A percentile compares a stretch with the other conserved stretches of the same genome.
phyloP scores from a whole-genome alignment of 768 basidiomycete genomes.

The Paxillus ammoniavirescens region DNA sequence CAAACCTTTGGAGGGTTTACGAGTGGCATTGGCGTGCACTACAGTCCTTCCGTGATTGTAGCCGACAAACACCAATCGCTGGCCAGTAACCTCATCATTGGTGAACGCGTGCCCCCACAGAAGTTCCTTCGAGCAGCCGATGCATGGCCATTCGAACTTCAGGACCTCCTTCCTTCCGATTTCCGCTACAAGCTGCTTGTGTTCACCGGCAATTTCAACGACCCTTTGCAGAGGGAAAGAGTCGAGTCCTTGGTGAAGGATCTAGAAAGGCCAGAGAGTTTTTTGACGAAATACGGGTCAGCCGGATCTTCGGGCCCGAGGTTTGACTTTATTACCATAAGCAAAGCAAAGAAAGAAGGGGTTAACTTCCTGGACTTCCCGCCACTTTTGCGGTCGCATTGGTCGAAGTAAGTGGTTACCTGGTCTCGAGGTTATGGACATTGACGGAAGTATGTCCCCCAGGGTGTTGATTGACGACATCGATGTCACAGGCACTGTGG shows the following conservation, averaged over 20 bases:
- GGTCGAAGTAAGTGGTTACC: conserved; percentile 38
- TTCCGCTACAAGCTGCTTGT: conserved; percentile 48
- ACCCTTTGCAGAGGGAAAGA: conserved; percentile 21
- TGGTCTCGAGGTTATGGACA: neutral
- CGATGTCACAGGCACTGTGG: conserved; percentile 41
- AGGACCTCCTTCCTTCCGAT: conserved; percentile 48
- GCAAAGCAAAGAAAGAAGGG: conserved; percentile 32
- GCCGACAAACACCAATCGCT: conserved; percentile 32
- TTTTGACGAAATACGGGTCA: conserved; percentile 25
- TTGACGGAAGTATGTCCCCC: conserved; percentile 1
- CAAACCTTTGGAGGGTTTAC: conserved; percentile 45
- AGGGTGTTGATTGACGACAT: conserved; percentile 63
- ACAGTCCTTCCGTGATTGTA: conserved; percentile 40
- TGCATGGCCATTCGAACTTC: conserved; percentile 45
- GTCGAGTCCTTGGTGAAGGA: conserved; percentile 27
- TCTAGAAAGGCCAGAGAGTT: conserved; percentile 24
- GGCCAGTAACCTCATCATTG: conserved; percentile 42
- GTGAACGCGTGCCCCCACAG: conserved; percentile 51
- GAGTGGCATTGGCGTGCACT: conserved; percentile 51
- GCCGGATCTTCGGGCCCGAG: conserved; percentile 21
- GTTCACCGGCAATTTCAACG: conserved; percentile 40
- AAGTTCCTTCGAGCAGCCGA: conserved; percentile 47
- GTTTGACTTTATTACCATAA: conserved; percentile 30
- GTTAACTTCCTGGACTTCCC: conserved; percentile 34
- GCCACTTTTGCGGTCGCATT: conserved; percentile 34